phyloP scores from a whole-genome alignment of 2,329 filamentous ascomycete species.

The Hymenoscyphus infarciens region DNA sequence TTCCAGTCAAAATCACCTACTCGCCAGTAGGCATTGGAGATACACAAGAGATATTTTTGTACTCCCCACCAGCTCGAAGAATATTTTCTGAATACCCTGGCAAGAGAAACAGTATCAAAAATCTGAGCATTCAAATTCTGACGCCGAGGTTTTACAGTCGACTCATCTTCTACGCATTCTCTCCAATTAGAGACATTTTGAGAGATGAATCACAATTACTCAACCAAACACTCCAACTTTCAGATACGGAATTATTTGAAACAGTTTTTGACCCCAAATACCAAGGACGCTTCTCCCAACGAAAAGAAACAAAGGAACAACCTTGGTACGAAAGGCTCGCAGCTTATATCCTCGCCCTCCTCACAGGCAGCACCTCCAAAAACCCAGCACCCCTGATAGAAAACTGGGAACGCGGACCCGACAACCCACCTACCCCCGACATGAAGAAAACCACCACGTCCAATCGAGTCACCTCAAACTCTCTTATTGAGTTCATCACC shows the following conservation, averaged over 20 bases:
- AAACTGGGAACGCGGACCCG: constrained; percentile 2
- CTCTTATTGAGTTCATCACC: neutral
- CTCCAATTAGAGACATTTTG: constrained; percentile 57
- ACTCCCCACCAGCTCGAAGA: constrained; percentile 33
- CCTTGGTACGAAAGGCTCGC: neutral
- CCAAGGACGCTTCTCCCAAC: neutral
- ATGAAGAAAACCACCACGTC: neutral
- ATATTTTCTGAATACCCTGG: constrained; percentile 9
- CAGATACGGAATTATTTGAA: neutral
- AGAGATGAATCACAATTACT: constrained; percentile 46
- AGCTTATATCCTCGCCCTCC: neutral
- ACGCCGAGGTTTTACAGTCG: constrained; percentile 66
- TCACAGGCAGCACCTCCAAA: neutral
- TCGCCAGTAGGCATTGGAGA: constrained; percentile 47
- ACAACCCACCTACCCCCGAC: neutral
- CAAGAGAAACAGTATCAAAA: constrained; percentile 24
- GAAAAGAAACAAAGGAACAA: neutral
- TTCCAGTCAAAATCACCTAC: constrained; percentile 50
- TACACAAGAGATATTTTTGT: constrained; percentile 39
- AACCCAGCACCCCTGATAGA: constrained; percentile 1
- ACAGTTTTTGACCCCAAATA: neutral
- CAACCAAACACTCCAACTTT: constrained; percentile 21
- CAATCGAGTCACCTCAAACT: neutral
- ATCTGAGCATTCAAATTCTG: constrained; percentile 54
- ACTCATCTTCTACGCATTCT: constrained; percentile 55